Base-by-base conservation (phyloP, 768 basidiomycete species). In the Termitomyces sp. region DNA sequence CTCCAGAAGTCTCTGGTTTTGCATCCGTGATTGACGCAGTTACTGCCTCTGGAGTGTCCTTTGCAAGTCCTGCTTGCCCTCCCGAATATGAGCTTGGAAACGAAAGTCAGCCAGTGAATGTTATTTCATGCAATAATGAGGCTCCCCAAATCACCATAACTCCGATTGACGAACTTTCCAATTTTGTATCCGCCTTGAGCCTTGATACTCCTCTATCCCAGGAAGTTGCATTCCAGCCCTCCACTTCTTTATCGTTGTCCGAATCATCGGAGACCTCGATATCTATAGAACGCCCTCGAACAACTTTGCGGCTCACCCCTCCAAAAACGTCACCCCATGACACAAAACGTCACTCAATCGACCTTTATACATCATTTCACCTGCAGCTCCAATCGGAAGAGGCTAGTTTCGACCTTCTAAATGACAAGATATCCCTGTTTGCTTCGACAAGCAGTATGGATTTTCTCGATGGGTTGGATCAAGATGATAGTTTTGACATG, bases 371-470 rank as follows among this genome's bases (percentile, higher is more conserved):
- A 4, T 78, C 79, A 10, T 80, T 82, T 62, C 74, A 75, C 14
- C 51, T 79, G 28, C 77, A 80, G 38, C 64, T 79, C 35, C 69
- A 72, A 51, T 73, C 72, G 17, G 68, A 72, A 32, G 77, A 79
- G n/a, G 64, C 70, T 35, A 76, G 74, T 34, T 81, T 81, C 60
- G 79, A 82, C 60, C 59, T 82, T 35, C 61, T 82, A 52, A 80
- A 78, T 54, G 80, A 81, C 61, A 76, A 74, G 52, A 72, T 81
- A 48, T 80, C 79, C 0, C 77, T 80, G 57, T 70, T 79, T 42
- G 65, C 60, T 37, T 58, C 68, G 9, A 68, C 63, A 32, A 63
- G 60, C 57, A 70, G 66, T 15, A 60, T 63, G 58, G 71, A 70
- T 43, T 72, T 72, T 48, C 56, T 72, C 24, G 67, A 68, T 55